A percentile compares a stretch with the other conserved stretches of the same genome.
Conservation (phyloP, 805 yeast genomes). For the Wickerhamiella galacta region DNA sequence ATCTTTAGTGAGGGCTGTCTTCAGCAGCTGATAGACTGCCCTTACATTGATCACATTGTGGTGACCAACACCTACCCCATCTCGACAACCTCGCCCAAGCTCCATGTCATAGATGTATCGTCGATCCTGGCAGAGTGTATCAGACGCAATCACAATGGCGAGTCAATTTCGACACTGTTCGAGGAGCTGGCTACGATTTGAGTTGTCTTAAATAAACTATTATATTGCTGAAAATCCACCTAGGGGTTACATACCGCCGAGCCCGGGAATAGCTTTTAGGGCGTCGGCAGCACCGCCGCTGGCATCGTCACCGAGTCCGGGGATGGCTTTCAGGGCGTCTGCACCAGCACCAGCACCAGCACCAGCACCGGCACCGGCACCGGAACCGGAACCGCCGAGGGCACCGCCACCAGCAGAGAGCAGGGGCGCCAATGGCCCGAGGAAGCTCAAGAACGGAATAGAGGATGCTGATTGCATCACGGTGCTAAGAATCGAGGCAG, state of each 20-base stretch:
- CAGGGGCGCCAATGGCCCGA: too few species aligned
- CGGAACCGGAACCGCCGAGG: background rate
- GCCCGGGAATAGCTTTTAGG: background rate
- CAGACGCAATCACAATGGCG: constrained; percentile 97
- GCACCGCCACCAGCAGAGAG: too few species aligned
- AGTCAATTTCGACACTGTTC: constrained; percentile 81
- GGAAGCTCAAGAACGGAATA: too few species aligned
- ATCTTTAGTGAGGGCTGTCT: constrained; percentile 77
- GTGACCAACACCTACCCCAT: constrained; percentile 96
- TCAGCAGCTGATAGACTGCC: constrained; percentile 58
- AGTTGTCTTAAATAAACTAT: background rate
- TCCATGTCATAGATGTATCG: constrained; percentile 80
- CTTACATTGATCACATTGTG: constrained; percentile 77
- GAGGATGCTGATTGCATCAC: too few species aligned
- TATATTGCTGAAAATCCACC: too few species aligned
- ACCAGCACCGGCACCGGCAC: background rate
- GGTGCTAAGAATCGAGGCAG: too few species aligned
- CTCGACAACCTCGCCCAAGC: constrained; percentile 45
- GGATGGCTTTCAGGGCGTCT: background rate
- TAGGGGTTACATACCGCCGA: too few species aligned
- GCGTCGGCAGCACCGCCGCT: background rate
- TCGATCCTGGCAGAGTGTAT: constrained; percentile 96
- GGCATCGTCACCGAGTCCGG: background rate
- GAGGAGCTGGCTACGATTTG: constrained; percentile 52
- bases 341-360: background rate